Conservation (phyloP, 108 stramenopile species). For the Cyclotella cryptica region DNA sequence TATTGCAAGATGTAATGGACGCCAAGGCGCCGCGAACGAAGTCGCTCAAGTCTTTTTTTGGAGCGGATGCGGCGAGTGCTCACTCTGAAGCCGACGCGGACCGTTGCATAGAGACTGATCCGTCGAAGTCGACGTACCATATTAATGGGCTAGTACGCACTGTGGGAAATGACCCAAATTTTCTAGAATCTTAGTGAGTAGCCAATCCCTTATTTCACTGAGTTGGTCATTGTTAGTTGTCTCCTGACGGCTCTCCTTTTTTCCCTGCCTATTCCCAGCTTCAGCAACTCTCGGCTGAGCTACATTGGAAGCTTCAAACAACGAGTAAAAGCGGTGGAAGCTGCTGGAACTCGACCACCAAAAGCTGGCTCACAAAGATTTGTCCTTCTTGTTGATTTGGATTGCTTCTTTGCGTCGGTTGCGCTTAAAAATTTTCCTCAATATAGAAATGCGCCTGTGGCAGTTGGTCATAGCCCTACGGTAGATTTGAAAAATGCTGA, state of each 20-base stretch:
- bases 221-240: not conserved
- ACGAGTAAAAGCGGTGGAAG: constrained; percentile 29
- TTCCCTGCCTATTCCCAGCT: constrained; percentile 20
- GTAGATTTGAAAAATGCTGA: constrained; percentile 13
- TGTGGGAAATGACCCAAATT: constrained; percentile 82
- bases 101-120: constrained; percentile 37
- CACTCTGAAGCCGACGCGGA: constrained; percentile 38
- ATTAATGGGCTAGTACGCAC: constrained; percentile 51
- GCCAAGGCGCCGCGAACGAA: constrained; percentile 32
- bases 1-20: constrained; percentile 60
- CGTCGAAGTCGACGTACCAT: constrained; percentile 42
- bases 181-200: constrained; percentile 68
- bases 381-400: constrained; percentile 96
- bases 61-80: not conserved
- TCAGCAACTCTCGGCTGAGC: constrained; percentile 69
- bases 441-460: constrained; percentile 83
- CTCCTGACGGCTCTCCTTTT: not conserved
- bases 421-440: constrained; percentile 86
- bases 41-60: constrained; percentile 48
- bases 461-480: constrained; percentile 82
- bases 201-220: not conserved
- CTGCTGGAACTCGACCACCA: constrained; percentile 3
- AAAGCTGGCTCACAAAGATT: constrained; percentile 59
- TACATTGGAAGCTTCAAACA: constrained; percentile 88
- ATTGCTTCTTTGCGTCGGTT: constrained; percentile 95